A percentile compares a stretch with the other conserved stretches of the same genome.
These are phyloP conservation scores for Aspergillus neotritici DNA, from an alignment of 2,329 filamentous ascomycete genomes.

Conservation along the genomic window DNA sequence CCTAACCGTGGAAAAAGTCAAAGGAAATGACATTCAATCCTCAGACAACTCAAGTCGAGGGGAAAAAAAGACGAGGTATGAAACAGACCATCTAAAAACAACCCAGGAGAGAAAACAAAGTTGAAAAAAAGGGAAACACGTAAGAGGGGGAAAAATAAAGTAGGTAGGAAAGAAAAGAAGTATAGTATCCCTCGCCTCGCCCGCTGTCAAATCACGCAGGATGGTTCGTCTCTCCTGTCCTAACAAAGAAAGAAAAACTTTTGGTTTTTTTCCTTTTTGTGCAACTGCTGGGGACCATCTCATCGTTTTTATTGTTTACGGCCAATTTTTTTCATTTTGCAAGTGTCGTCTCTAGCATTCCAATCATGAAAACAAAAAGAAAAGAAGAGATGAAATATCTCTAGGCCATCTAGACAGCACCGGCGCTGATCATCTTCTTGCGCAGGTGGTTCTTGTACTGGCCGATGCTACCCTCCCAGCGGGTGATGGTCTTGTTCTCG, in stretches of 20 bases:
- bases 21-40: conserved; percentile 16
- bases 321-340: conserved; percentile 6
- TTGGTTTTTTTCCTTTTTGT: conserved; percentile 4
- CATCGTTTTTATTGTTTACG: conserved; percentile 6
- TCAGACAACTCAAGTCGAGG: conserved; percentile 17
- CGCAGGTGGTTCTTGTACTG: conserved; percentile 98
- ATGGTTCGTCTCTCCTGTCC: conserved; percentile 18
- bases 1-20: neutral
- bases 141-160: conserved; percentile 12
- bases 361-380: conserved; percentile 23
- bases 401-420: conserved; percentile 63
- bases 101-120: conserved; percentile 2
- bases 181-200: conserved; percentile 6
- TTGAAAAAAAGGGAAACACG: conserved; percentile 19
- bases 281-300: conserved; percentile 1
- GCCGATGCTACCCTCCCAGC: conserved; percentile 84
- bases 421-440: conserved; percentile 94
- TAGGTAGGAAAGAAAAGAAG: conserved; percentile 15
- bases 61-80: conserved; percentile 16
- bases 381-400: neutral
- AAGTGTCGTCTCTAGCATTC: conserved; percentile 27
- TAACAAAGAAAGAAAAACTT: conserved; percentile 11
- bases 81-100: conserved; percentile 20
- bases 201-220: conserved; percentile 12
- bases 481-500: conserved; percentile 88